Percentiles rank a stretch among this genome's conserved stretches.
Evolutionary conservation across 2,329 filamentous ascomycete genomes (phyloP).

Genomic region (Cryphonectria naterciae): DNA sequence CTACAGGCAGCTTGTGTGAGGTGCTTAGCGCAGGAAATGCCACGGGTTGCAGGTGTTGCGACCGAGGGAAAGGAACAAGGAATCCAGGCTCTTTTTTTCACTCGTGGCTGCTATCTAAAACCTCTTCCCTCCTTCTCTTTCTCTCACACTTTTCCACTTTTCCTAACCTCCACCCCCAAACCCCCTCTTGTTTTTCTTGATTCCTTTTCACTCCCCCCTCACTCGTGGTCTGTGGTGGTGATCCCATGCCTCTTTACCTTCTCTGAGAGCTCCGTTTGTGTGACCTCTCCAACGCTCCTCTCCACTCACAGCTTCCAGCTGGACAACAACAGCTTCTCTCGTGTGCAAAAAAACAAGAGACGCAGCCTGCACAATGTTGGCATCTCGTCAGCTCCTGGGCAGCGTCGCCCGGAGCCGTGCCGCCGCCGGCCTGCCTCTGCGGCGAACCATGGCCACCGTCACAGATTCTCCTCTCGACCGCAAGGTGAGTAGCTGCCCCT

Average conservation of each 20-base stretch:
- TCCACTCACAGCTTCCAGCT: slow-evolving; percentile 21
- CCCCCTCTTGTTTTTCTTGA: background rate
- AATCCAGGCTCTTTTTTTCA: slow-evolving; percentile 22
- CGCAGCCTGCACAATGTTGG: slow-evolving; percentile 62
- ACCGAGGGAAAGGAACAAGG: slow-evolving; percentile 26
- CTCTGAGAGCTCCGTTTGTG: slow-evolving; percentile 33
- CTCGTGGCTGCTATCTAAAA: slow-evolving; percentile 28
- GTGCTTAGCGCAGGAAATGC: slow-evolving; percentile 23
- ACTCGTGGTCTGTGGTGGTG: slow-evolving; percentile 19
- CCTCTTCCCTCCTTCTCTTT: slow-evolving; percentile 23
- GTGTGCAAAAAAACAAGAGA: slow-evolving; percentile 3
- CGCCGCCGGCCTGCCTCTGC: slow-evolving; percentile 62
- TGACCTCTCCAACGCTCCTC: slow-evolving; percentile 30
- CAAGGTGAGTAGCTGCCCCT: slow-evolving; percentile 66
- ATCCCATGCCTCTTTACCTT: slow-evolving; percentile 26
- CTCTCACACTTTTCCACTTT: slow-evolving; percentile 6
- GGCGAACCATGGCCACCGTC: slow-evolving; percentile 79
- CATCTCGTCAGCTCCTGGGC: slow-evolving; percentile 72
- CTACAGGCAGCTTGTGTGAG: slow-evolving; percentile 13
- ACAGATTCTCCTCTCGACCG: slow-evolving; percentile 83
- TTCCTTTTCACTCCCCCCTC: slow-evolving; percentile 7
- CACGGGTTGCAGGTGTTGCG: slow-evolving; percentile 15
- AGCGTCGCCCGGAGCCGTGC: slow-evolving; percentile 64
- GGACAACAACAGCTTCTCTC: slow-evolving; percentile 15
- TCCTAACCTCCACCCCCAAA: background rate